Base-by-base conservation (phyloP, 2,329 filamentous ascomycete genomes). In the Cercospora sp. region DNA sequence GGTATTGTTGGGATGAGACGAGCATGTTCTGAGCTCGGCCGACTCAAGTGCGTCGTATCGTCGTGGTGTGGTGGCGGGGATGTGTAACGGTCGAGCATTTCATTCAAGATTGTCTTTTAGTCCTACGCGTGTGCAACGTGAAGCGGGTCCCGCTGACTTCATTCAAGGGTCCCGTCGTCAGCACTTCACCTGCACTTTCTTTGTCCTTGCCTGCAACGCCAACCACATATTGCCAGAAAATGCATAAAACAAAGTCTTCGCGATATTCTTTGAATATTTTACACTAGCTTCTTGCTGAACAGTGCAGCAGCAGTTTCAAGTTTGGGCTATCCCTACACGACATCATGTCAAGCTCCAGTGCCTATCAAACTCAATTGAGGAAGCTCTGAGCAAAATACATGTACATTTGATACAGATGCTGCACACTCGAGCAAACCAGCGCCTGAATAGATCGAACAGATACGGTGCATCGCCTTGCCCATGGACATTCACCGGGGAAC, bases 91-190 rank as follows among this genome's bases (percentile, higher is more conserved):
- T 59, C 16, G 55, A 59, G 28, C n/a, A 59, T 36, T 58, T 33
- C 30, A 59, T 58, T 33, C 30, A 59, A 59, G 55, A 20, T 23
- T 59, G 55, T 36, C 55, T 31, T 31, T 33, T 18, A 16, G 18
- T 31, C 16, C 30, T 20, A 36, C 55, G 55, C 55, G 55, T 13
- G 28, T 36, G 55, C 28, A 33, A 36, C 55, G 30, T 59, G 55
- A 36, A 59, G 55, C 55, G 55, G 55, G 55, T 59, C 55, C 55
- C 55, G 55, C 55, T 59, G 55, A 59, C 55, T 59, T 59, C 55
- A 59, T 59, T 20, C 55, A 10, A 59, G 55, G 55, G 55, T 59
- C 55, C 30, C 36, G 36, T 42, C 36, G n/a, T 1, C 55, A 20
- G 10, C 55, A 59, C 28, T 59, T 59, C 55, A 36, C 55, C 26